Percentiles rank a stretch among this genome's conserved stretches.
These are phyloP conservation scores for Pseudogymnoascus verrucosus DNA, from an alignment of 2,329 filamentous ascomycete species.

Conservation along the genomic window DNA sequence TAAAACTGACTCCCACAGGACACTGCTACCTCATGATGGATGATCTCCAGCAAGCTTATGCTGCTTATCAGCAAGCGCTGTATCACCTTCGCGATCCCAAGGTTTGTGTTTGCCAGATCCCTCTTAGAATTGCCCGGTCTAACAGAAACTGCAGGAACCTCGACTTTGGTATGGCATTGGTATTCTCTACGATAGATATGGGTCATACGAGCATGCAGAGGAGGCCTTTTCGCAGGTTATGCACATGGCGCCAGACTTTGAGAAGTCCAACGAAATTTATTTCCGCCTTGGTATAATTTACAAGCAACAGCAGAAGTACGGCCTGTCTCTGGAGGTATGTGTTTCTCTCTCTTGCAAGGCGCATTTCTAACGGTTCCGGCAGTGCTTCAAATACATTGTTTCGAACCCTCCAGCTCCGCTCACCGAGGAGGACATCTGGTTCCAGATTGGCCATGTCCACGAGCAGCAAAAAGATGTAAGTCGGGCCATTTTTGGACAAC, in stretches of 20 bases:
- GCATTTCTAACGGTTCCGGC: slow-evolving; percentile 22
- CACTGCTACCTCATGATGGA: slow-evolving; percentile 99
- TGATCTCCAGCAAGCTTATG: slow-evolving; percentile 91
- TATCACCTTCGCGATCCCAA: slow-evolving; percentile 92
- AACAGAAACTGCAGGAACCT: slow-evolving; percentile 56
- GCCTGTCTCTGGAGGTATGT: slow-evolving; percentile 79
- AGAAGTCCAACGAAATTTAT: slow-evolving; percentile 98
- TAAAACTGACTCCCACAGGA: slow-evolving; percentile 43
- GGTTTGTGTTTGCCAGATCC: slow-evolving; percentile 38
- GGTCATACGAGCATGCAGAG: slow-evolving; percentile 92
- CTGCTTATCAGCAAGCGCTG: slow-evolving; percentile 89
- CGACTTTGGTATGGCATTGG: slow-evolving; percentile 99
- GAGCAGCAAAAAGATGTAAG: slow-evolving; percentile 97
- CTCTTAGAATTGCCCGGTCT: slow-evolving; percentile 15
- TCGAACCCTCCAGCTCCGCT: slow-evolving; percentile 83
- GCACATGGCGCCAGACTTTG: slow-evolving; percentile 95
- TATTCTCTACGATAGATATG: slow-evolving; percentile 93
- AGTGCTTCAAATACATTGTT: slow-evolving; percentile 99
- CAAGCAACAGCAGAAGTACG: slow-evolving; percentile 94
- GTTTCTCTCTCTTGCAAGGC: not conserved
- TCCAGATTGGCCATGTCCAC: slow-evolving; percentile 97
- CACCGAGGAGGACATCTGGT: slow-evolving; percentile 98
- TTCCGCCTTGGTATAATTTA: slow-evolving; percentile 99
- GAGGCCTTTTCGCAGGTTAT: slow-evolving; percentile 98
- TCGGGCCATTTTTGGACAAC: slow-evolving; percentile 19